These are phyloP conservation scores for Chamaenerion angustifolium DNA, from an alignment of 345 rosid species.

Conservation along the genomic window DNA sequence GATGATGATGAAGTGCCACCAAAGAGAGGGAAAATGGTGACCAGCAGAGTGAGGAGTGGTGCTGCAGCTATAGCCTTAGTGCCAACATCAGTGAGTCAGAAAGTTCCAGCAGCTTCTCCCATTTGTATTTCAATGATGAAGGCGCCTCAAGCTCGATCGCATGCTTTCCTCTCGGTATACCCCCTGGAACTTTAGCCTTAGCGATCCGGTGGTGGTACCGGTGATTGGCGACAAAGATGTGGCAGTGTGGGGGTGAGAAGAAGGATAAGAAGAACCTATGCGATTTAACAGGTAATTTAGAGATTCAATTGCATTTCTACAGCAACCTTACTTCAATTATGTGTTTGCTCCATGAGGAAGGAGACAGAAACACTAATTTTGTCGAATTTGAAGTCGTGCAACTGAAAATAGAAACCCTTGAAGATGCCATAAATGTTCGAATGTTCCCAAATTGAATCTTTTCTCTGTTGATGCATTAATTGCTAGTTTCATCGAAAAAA, in stretches of 20 bases:
- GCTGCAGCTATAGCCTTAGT: conserved; percentile 87
- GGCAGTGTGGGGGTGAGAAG: conserved; percentile 35
- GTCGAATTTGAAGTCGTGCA: too few relatives aligned
- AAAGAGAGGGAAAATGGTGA: too few relatives aligned
- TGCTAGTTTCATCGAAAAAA: too few relatives aligned
- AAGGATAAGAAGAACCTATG: conserved; percentile 41
- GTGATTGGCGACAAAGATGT: conserved; percentile 16
- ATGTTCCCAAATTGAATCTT: too few relatives aligned
- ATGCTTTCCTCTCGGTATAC: conserved; percentile 33
- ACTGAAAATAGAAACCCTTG: too few relatives aligned
- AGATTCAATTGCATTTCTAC: not conserved
- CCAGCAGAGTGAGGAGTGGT: conserved; percentile 48
- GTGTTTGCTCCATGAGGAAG: too few relatives aligned
- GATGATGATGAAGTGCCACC: too few relatives aligned
- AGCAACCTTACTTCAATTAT: not conserved
- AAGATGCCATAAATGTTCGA: too few relatives aligned
- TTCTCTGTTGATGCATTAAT: too few relatives aligned
- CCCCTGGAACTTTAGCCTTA: conserved; percentile 35
- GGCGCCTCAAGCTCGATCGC: conserved; percentile 48
- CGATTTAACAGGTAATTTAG: conserved; percentile 52
- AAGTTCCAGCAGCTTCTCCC: conserved; percentile 76
- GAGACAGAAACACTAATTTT: too few relatives aligned
- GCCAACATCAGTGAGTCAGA: conserved; percentile 95
- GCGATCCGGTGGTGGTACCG: conserved; percentile 17
- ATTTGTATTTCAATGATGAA: conserved; percentile 51